Percentiles rank a stretch among this genome's conserved stretches.
phyloP scores from a whole-genome alignment of 1,139 yeast species.

The Taphrina populina region DNA sequence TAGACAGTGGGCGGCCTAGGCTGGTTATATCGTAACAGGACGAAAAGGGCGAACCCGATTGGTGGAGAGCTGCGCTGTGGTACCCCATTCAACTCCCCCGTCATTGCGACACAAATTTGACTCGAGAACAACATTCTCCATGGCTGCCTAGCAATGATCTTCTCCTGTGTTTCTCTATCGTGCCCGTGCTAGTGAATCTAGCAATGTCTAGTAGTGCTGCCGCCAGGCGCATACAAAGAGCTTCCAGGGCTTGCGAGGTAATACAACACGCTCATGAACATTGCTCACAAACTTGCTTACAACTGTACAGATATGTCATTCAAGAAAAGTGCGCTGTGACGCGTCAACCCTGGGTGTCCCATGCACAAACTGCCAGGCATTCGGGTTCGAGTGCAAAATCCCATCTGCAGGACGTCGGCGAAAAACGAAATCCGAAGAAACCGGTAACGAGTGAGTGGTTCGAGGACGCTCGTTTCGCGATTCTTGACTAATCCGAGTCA shows the following conservation, averaged over 20 bases:
- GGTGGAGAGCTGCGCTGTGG: too few species aligned
- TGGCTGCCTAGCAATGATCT: too few species aligned
- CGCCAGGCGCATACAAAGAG: conserved; percentile 28
- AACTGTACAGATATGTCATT: conserved; percentile 26
- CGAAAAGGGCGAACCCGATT: too few species aligned
- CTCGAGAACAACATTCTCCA: too few species aligned
- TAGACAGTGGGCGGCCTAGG: too few species aligned
- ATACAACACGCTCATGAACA: too few species aligned
- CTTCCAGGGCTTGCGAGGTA: conserved; percentile 33
- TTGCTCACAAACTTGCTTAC: too few species aligned
- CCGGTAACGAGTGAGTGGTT: conserved; percentile 3
- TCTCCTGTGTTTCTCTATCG: too few species aligned
- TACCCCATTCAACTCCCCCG: too few species aligned
- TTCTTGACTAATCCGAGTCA: neutral
- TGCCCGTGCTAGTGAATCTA: too few species aligned
- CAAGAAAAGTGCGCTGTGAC: conserved; percentile 34
- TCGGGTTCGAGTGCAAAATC: conserved; percentile 31
- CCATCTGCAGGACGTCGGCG: conserved; percentile 21
- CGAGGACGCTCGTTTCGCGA: neutral
- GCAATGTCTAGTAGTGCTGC: neutral
- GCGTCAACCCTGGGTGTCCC: conserved; percentile 33
- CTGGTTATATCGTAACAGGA: too few species aligned
- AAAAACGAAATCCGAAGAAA: conserved; percentile 13
- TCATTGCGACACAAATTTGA: too few species aligned
- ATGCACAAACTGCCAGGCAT: conserved; percentile 34